Evolutionary conservation across 2,329 filamentous ascomycete genomes (phyloP).

Genomic region (Fusarium sp.): DNA sequence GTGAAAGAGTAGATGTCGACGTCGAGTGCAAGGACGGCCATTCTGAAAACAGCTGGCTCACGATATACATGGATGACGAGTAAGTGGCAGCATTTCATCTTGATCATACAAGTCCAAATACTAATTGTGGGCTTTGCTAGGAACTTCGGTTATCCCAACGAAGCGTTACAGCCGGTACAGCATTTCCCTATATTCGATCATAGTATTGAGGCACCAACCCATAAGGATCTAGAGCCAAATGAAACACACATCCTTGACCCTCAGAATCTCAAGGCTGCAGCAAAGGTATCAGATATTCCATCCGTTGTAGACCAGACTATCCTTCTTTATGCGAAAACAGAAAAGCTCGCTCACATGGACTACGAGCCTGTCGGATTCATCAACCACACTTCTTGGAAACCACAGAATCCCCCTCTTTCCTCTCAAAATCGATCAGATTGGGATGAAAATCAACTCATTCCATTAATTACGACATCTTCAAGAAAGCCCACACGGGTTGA

Average conservation of each 20-base stretch:
- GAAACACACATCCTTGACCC: neutral
- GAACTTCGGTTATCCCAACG: conserved; percentile 12
- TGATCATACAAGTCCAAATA: accelerated
- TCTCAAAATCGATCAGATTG: neutral
- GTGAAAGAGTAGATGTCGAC: neutral
- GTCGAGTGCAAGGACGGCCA: neutral
- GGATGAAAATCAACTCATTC: conserved; percentile 2
- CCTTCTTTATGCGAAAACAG: neutral
- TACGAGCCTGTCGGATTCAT: conserved; percentile 18
- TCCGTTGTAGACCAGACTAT: conserved; percentile 2
- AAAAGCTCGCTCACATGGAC: conserved; percentile 16
- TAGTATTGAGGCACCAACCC: accelerated
- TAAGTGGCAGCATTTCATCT: neutral
- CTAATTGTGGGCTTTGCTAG: neutral
- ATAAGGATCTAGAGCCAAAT: accelerated
- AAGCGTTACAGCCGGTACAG: neutral
- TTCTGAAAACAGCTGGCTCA: accelerated
- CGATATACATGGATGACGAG: conserved; percentile 3
- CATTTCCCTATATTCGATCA: neutral
- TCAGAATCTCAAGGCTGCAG: neutral
- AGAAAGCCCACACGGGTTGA: neutral
- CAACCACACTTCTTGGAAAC: conserved; percentile 21
- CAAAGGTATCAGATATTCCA: neutral
- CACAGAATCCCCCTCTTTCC: neutral
- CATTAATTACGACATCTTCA: accelerated